These are phyloP conservation scores for Micractinium sp. DNA, from an alignment of 139 green algal species.

Conservation along the genomic window DNA sequence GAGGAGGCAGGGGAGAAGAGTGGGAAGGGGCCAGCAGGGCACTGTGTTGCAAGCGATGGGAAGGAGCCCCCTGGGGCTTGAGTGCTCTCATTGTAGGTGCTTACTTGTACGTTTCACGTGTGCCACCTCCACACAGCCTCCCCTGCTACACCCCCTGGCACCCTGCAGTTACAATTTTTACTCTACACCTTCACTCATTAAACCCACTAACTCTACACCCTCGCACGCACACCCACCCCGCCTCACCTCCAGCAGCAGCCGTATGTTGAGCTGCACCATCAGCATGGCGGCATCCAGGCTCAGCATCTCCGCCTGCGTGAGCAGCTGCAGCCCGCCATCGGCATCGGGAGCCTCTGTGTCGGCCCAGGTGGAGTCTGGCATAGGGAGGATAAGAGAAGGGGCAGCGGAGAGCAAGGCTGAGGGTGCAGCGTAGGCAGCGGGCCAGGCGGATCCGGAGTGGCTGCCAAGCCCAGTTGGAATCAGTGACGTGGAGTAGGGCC, in stretches of 20 bases:
- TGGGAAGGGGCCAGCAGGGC: neutral
- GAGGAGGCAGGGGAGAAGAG: neutral
- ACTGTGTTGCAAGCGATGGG: neutral
- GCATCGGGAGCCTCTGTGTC: neutral
- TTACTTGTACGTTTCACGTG: neutral
- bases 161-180: slow-evolving; percentile 36
- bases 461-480: too few relatives aligned
- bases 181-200: neutral
- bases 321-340: neutral
- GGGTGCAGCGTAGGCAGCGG: too few relatives aligned
- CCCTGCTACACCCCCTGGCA: slow-evolving; percentile 41
- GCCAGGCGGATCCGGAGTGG: too few relatives aligned
- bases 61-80: too few relatives aligned
- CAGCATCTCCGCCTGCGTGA: slow-evolving; percentile 58
- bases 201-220: neutral
- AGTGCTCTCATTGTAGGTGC: neutral
- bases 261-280: slow-evolving; percentile 64
- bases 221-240: too few relatives aligned
- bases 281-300: slow-evolving; percentile 60
- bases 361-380: slow-evolving; percentile 17
- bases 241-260: slow-evolving; percentile 54
- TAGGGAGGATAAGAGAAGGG: too few relatives aligned
- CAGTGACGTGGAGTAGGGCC: too few relatives aligned
- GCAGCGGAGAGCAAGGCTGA: too few relatives aligned
- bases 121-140: too few relatives aligned